Evolutionary conservation across 2,329 filamentous ascomycete species (phyloP).

Genomic region (Hortaea werneckii): DNA sequence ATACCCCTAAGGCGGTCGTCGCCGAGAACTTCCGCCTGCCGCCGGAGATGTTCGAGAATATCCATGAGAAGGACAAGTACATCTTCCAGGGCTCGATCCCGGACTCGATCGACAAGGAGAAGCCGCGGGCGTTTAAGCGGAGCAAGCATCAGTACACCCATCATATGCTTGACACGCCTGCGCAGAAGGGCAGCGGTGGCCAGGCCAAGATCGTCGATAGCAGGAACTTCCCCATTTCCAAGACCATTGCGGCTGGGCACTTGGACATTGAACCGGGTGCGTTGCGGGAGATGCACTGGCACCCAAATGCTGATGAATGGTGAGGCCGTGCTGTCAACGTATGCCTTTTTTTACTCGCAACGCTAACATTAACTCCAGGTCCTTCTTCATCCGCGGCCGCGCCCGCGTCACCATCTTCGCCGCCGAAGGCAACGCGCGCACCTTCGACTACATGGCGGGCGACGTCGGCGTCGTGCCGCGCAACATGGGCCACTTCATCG

Average conservation of each 20-base stretch:
- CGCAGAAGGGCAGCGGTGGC: slow-evolving; percentile 57
- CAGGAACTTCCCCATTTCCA: slow-evolving; percentile 64
- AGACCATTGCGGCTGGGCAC: slow-evolving; percentile 62
- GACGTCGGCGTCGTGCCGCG: slow-evolving; percentile 67
- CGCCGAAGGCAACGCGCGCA: slow-evolving; percentile 56
- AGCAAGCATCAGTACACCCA: slow-evolving; percentile 62
- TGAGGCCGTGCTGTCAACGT: background rate
- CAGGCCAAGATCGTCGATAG: slow-evolving; percentile 65
- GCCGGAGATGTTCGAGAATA: slow-evolving; percentile 58
- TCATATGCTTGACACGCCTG: slow-evolving; percentile 59
- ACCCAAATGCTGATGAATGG: slow-evolving; percentile 71
- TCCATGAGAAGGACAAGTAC: slow-evolving; percentile 60
- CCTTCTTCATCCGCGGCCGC: slow-evolving; percentile 63
- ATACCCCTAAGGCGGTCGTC: slow-evolving; percentile 61
- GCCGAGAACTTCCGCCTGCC: slow-evolving; percentile 66
- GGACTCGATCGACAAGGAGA: slow-evolving; percentile 54
- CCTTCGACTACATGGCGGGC: slow-evolving; percentile 65
- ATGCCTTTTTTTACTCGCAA: background rate
- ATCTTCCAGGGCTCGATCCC: slow-evolving; percentile 64
- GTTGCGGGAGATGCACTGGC: slow-evolving; percentile 74
- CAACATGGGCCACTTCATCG: slow-evolving; percentile 73
- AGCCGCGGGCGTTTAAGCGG: slow-evolving; percentile 53
- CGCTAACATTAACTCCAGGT: slow-evolving; percentile 20
- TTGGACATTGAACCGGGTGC: slow-evolving; percentile 61
- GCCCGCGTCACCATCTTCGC: slow-evolving; percentile 67